A percentile compares a stretch with the other conserved stretches of the same genome.
Conservation (phyloP, 768 basidiomycete species). For the Astraeus odoratus region DNA sequence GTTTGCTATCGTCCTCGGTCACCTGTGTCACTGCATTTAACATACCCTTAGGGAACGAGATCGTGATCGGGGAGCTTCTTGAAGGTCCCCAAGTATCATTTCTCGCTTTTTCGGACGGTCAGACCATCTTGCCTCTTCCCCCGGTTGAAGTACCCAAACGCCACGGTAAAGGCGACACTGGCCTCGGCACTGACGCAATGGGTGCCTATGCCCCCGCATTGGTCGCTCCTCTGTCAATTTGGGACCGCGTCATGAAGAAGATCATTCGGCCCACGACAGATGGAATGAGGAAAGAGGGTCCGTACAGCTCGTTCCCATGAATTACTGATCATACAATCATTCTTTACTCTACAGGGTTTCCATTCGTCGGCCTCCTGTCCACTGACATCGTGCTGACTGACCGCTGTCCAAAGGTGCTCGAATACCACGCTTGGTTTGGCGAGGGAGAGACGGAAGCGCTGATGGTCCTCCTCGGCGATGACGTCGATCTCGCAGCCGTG, state of each 20-base stretch:
- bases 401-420: slow-evolving; percentile 85
- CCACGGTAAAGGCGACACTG: slow-evolving; percentile 91
- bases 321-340: slow-evolving; percentile 1
- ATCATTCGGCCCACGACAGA: slow-evolving; percentile 82
- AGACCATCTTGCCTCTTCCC: slow-evolving; percentile 83
- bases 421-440: slow-evolving; percentile 98
- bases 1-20: slow-evolving; percentile 17
- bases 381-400: slow-evolving; percentile 91
- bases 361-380: slow-evolving; percentile 96
- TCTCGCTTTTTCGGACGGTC: slow-evolving; percentile 93
- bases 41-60: slow-evolving; percentile 57
- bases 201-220: slow-evolving; percentile 96
- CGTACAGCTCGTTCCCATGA: background rate
- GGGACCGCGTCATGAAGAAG: slow-evolving; percentile 69
- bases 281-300: slow-evolving; percentile 96
- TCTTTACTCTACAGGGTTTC: slow-evolving; percentile 57
- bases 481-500: slow-evolving; percentile 82
- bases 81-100: slow-evolving; percentile 92
- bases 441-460: slow-evolving; percentile 97
- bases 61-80: slow-evolving; percentile 90
- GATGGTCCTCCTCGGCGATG: slow-evolving; percentile 69
- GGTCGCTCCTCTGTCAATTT: slow-evolving; percentile 70
- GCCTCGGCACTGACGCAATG: slow-evolving; percentile 97
- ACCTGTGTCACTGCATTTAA: slow-evolving; percentile 10
- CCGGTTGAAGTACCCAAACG: slow-evolving; percentile 98